Evolutionary conservation across 306 rosid species (phyloP).

Genomic region (Quercus variabilis): DNA sequence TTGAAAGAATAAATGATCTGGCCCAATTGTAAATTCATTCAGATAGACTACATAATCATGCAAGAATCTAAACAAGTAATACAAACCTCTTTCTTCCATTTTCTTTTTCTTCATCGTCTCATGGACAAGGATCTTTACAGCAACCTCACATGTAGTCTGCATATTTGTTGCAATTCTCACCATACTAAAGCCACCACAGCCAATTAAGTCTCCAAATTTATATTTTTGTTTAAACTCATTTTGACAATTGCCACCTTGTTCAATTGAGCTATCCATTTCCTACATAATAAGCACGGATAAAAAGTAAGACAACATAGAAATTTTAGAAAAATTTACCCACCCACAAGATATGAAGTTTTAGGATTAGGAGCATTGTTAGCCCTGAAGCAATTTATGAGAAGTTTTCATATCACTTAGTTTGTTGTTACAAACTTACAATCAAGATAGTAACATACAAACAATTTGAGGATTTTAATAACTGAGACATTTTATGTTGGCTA

Average conservation of each 20-base stretch:
- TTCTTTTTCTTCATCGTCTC: conserved; percentile 71
- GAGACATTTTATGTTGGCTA: background rate
- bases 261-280: conserved; percentile 57
- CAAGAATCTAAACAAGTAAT: conserved; percentile 1
- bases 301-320: conserved; percentile 4
- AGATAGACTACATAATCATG: background rate
- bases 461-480: background rate
- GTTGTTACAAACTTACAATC: background rate
- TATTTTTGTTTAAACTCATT: conserved; percentile 62
- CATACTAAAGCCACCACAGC: conserved; percentile 77
- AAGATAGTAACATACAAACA: no score
- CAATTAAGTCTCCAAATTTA: conserved; percentile 75
- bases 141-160: conserved; percentile 77
- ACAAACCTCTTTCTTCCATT: conserved; percentile 86
- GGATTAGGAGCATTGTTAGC: no score
- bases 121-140: conserved; percentile 85
- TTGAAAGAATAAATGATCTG: background rate
- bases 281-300: conserved; percentile 15
- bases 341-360: no score
- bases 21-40: background rate
- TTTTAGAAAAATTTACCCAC: background rate
- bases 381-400: no score
- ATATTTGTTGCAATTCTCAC: conserved; percentile 86
- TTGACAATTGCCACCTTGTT: conserved; percentile 44
- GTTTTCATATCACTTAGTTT: background rate